Evolutionary conservation across 176 grass and related monocot species (phyloP).

Genomic region (Carex scoparia): DNA sequence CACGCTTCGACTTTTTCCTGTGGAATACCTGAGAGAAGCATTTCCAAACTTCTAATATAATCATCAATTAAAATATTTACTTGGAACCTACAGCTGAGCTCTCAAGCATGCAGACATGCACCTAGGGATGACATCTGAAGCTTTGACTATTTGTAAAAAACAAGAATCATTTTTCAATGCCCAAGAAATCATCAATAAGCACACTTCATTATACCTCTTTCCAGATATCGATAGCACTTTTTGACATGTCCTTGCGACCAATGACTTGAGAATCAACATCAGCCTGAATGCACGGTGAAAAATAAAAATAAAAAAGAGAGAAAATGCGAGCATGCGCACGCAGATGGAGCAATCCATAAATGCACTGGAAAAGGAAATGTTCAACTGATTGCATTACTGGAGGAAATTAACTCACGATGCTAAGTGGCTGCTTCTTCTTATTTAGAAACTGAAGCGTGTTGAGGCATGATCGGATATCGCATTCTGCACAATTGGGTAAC

Average conservation of each 20-base stretch:
- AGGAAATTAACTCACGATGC: constrained; percentile 64
- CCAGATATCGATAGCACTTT: constrained; percentile 82
- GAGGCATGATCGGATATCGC: constrained; percentile 90
- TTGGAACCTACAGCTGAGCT: background rate
- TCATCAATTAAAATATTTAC: constrained; percentile 8
- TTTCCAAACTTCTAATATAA: constrained; percentile 7
- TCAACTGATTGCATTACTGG: background rate
- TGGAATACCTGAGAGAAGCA: constrained; percentile 58
- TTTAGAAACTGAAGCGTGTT: constrained; percentile 97
- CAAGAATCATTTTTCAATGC: background rate
- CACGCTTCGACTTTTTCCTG: constrained; percentile 61
- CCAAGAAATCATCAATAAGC: background rate
- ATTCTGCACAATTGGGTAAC: constrained; percentile 50
- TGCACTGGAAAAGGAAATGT: background rate
- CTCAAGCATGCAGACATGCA: background rate
- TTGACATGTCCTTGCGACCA: constrained; percentile 85
- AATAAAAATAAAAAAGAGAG: constrained; percentile 10
- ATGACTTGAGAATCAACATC: constrained; percentile 85
- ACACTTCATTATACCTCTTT: constrained; percentile 58
- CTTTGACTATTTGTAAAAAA: background rate
- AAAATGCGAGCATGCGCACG: background rate
- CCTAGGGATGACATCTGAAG: background rate
- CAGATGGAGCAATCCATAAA: background rate
- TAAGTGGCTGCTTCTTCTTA: constrained; percentile 71
- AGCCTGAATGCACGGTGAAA: constrained; percentile 37